Base-by-base conservation (phyloP, 2,329 filamentous ascomycete genomes). In the Penicillium sp. region DNA sequence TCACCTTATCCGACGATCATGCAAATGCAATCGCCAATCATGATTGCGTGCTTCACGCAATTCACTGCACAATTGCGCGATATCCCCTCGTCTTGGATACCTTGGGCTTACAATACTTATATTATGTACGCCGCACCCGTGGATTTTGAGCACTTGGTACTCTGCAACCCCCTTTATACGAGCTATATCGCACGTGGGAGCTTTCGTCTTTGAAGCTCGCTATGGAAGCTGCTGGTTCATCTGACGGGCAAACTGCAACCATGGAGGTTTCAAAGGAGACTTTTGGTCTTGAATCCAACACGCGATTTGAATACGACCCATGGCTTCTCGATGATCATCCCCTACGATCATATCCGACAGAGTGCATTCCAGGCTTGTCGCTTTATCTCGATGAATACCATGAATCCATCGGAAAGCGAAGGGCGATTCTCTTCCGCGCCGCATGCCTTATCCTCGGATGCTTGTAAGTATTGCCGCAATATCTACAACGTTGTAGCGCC, bases 271-370 rank as follows among this genome's bases (percentile, higher is more conserved):
- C 31, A 15, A 62, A 61, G 47, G 45, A 55, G 3, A 34, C 54
- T 8, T 3, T 49, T 9, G 58, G 59, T 6, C 10, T 57, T 23
- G 55, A 60, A 33, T 31, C 34, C 1, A 44, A 46, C 21, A 46
- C 21, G 4, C 19, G 19, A n/a, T 57, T 62, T 39, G 65, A 69
- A 48, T 68, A 68, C 47, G 62, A 67, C 27, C 59, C 57, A 33
- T 67, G 65, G 59, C 49, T 74, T 19, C 56, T 72, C 2, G 70
- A 73, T 16, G 71, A 74, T 27, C 71, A 74, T 53, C 71, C 71
- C 8, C 66, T 73, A 9, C 71, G 72, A 19, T 68, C 68, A 1
- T 60, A 70, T 61, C 71, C 71, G 25, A 66, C 65, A 4, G 61
- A 66, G 21, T 73, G 69, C 55, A 64, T 67, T 49, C 71, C 72